Evolutionary conservation across 768 basidiomycete species (phyloP), one percentile per base, ranked within the genome.

Genomic region (Russula olivacea): DNA sequence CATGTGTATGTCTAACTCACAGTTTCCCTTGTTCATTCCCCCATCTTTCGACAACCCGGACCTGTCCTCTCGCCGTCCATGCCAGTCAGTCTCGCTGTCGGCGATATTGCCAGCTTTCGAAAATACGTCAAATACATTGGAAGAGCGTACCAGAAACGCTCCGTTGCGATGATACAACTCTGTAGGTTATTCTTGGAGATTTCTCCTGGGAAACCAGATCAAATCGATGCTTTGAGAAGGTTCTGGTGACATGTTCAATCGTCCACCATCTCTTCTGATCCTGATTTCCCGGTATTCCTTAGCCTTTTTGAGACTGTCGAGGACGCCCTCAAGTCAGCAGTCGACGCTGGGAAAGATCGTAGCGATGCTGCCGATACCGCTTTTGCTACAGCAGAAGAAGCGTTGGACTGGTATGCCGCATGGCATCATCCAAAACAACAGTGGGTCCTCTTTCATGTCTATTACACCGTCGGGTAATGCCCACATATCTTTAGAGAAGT

Each of bases 131-230:
- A 64, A 34, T 23, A 55, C n/a, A 64, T 64, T 1, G 63, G 63
- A 55, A 49, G 63, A 23, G 58, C 63, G 15, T 64, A 64, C 30
- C 63, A 64, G 21, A 64, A 64, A 47, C 63, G 63, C 25, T 64
- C 63, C 17, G 48, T 64, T 49, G 63, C 63, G 2, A 64, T 64
- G 63, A 64, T 64, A 34, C 63, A 64, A 28, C 59, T 64, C n/a
- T 64, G 58, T 25, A 55, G 63, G 21, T 30, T 64, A 14, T 64
- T 64, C 49, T 21, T 64, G 48, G 63, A 64, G 54, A 64, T 64
- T 17, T 64, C 63, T 50, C 54, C 58, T 0, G 63, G 63, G 32
- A 64, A 64, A 25, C 58, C 58, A 43, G 59, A 64, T 60, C 63
- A 64, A 45, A 55, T 55, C 2, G 63, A 64, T 11, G 58, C 63